Conservation (phyloP, 148 eudicot species). For the Arctostaphylos glauca region DNA sequence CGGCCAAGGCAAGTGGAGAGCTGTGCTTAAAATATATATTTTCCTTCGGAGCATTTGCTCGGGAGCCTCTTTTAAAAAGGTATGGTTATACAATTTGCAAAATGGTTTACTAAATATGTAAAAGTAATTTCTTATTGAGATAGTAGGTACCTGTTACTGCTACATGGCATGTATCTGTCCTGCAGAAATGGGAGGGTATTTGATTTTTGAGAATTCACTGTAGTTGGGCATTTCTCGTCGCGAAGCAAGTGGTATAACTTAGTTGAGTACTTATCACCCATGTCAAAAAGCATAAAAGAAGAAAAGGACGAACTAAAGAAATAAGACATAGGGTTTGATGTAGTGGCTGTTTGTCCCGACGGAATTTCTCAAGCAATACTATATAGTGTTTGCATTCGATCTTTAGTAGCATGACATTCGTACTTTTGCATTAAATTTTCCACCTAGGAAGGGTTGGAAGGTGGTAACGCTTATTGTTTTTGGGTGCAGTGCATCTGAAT, state of each 20-base stretch:
- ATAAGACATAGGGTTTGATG: not conserved
- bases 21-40: conserved; percentile 85
- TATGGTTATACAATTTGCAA: conserved; percentile 7
- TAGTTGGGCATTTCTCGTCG: not conserved
- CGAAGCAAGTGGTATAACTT: not conserved
- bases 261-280: not conserved
- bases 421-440: not conserved
- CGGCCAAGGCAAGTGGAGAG: conserved; percentile 98
- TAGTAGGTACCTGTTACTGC: not conserved
- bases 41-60: conserved; percentile 89
- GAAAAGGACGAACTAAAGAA: not conserved
- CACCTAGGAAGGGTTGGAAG: not conserved
- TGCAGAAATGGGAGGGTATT: not conserved
- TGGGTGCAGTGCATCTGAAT: conserved; percentile 75
- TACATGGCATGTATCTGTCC: not conserved
- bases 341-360: not conserved
- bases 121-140: not conserved
- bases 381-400: not conserved
- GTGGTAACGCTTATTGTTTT: conserved; percentile 7
- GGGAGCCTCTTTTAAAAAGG: conserved; percentile 79
- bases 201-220: not conserved
- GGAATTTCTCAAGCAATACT: not conserved
- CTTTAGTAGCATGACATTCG: not conserved
- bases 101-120: not conserved
- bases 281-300: not conserved